phyloP scores from a whole-genome alignment of 176 grass and related monocot genomes.

The Triticum urartu region DNA sequence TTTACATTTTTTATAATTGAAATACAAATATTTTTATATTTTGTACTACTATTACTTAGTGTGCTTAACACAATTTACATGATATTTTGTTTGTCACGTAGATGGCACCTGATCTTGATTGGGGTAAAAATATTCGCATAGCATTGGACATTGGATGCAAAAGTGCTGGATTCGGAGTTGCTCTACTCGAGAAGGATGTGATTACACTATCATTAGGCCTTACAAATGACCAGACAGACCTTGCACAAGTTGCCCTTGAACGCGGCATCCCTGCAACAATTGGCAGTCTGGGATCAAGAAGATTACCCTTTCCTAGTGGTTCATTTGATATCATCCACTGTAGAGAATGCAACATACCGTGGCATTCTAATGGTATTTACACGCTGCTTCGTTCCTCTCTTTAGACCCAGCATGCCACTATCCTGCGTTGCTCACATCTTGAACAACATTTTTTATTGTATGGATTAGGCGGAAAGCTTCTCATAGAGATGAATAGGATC shows the following conservation, averaged over 20 bases:
- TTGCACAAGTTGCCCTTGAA: slow-evolving; percentile 85
- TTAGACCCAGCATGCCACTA: neutral
- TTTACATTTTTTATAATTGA: neutral
- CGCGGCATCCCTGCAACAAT: slow-evolving; percentile 84
- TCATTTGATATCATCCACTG: slow-evolving; percentile 96
- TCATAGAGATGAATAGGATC: slow-evolving; percentile 95
- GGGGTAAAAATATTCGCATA: slow-evolving; percentile 92
- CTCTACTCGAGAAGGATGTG: slow-evolving; percentile 70
- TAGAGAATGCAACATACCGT: slow-evolving; percentile 86
- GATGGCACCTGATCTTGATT: slow-evolving; percentile 97
- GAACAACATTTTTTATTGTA: slow-evolving; percentile 18
- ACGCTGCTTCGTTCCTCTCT: slow-evolving; percentile 23
- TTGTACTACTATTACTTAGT: neutral
- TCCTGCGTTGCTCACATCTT: neutral
- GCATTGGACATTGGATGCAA: slow-evolving; percentile 79
- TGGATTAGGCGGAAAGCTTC: slow-evolving; percentile 76
- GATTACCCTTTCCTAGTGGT: slow-evolving; percentile 90
- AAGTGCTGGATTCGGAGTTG: slow-evolving; percentile 64
- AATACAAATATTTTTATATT: neutral
- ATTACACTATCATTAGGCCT: slow-evolving; percentile 77
- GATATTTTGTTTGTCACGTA: slow-evolving; percentile 48
- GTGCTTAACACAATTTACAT: slow-evolving; percentile 20
- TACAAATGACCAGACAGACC: slow-evolving; percentile 69
- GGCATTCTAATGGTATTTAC: slow-evolving; percentile 85
- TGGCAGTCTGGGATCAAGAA: slow-evolving; percentile 68